phyloP scores from a whole-genome alignment of 1,284 basidiomycete genomes.

The Sporisorium scitamineum region DNA sequence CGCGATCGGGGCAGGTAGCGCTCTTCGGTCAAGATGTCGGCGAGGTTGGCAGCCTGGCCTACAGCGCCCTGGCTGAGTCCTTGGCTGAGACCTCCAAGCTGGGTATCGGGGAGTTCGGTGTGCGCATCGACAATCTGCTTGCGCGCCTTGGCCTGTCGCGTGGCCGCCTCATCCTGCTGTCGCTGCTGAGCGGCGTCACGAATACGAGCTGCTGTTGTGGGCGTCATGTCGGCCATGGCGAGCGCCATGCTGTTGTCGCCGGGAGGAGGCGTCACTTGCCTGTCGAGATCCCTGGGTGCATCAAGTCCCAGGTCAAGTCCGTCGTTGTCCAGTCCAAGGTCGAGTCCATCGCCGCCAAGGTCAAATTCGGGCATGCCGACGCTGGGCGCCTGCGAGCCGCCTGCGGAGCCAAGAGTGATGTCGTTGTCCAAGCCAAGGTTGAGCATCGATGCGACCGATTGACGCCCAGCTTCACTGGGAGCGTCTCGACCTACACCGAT shows the following conservation, averaged over 20 bases:
- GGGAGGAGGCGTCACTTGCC: conserved; percentile 41
- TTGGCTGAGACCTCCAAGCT: conserved; percentile 43
- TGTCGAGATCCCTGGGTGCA: conserved; percentile 39
- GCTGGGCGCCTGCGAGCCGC: conserved; percentile 45
- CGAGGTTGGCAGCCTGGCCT: conserved; percentile 76
- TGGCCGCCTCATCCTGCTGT: conserved; percentile 46
- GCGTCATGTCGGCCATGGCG: conserved; percentile 71
- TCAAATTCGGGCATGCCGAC: conserved; percentile 51
- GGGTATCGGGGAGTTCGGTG: conserved; percentile 73
- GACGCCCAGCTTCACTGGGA: conserved; percentile 46
- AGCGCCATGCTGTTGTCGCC: conserved; percentile 55
- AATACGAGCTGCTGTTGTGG: conserved; percentile 72
- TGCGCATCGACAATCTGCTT: conserved; percentile 71
- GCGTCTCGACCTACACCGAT: conserved; percentile 67
- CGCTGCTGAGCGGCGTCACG: conserved; percentile 57
- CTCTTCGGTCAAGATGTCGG: conserved; percentile 78
- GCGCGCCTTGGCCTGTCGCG: conserved; percentile 57
- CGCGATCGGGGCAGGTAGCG: conserved; percentile 85
- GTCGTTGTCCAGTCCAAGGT: conserved; percentile 73
- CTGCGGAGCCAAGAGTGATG: conserved; percentile 39
- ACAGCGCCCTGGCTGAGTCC: conserved; percentile 73
- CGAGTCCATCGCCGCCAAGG: conserved; percentile 73
- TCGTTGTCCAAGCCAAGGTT: conserved; percentile 47
- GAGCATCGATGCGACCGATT: conserved; percentile 51
- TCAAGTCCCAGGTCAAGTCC: conserved; percentile 38